These are phyloP conservation scores for Zygosaccharomyces pseudorouxii DNA, from an alignment of 805 yeast genomes.

Conservation along the genomic window DNA sequence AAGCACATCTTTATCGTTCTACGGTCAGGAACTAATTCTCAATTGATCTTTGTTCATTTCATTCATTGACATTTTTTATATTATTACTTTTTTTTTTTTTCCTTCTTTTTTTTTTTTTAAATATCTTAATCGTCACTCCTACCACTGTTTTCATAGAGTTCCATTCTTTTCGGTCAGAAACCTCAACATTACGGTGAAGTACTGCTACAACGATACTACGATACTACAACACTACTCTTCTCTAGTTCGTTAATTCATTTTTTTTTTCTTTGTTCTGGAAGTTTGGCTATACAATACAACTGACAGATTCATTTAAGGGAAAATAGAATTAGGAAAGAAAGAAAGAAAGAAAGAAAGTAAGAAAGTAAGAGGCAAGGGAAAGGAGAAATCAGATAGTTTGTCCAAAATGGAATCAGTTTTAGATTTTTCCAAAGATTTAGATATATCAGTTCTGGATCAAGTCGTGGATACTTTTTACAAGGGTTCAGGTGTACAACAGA, in stretches of 20 bases:
- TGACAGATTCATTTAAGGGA: background rate
- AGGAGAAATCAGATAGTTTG: background rate
- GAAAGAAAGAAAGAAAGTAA: background rate
- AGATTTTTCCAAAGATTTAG: constrained; percentile 81
- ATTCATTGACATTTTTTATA: background rate
- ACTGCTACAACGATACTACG: background rate
- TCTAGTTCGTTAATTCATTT: background rate
- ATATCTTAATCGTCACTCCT: background rate
- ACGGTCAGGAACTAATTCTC: background rate
- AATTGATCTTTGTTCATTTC: background rate
- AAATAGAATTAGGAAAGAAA: background rate
- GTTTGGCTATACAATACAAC: background rate
- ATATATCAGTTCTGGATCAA: constrained; percentile 71
- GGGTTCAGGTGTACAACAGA: constrained; percentile 65
- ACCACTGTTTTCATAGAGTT: background rate
- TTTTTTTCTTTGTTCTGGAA: background rate
- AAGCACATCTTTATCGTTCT: background rate
- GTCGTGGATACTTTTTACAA: constrained; percentile 81
- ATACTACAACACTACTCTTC: background rate
- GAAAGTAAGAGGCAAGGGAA: background rate
- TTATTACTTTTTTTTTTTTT: background rate
- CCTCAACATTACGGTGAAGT: too few relatives aligned
- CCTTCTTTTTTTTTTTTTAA: too few relatives aligned
- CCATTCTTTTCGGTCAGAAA: too few relatives aligned
- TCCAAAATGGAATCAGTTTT: constrained; percentile 76